Evolutionary conservation across 768 basidiomycete genomes (phyloP), one percentile per base, ranked within the genome.

Genomic region (Auricularia heimuer): DNA sequence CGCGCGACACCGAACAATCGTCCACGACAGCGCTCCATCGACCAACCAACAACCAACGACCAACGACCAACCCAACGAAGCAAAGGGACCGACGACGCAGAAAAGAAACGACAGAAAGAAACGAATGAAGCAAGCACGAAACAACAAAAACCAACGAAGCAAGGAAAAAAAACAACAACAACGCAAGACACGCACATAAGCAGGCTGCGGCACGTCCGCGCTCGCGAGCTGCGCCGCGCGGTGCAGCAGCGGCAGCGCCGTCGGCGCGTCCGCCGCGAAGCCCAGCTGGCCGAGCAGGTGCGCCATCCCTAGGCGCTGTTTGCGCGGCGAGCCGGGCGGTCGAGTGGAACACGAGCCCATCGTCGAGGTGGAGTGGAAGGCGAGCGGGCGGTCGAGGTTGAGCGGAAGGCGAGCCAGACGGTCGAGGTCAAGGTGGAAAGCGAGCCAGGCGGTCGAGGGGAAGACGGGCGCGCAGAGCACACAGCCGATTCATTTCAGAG

Each of bases 231-330:
- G 83, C 0, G 94, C 94, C 0, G 96, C 91, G 36, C 83, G 84
- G 61, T 86, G 82, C 18, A 98, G 83, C 54, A 93, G 80, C 0
- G 88, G 83, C 2, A 96, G 73, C 0, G 90, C 95, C 2, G 74
- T 71, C 11, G 81, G 73, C 0, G 82, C 81, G 62, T 83, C 80
- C 3, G 81, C 69, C 1, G 80, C 75, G 11, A 92, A 78, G 10
- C 82, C 82, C 21, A 98, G 86, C 72, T 98, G 96, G 37, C 92
- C 94, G 70, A 94, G 82, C 8, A 98, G 78, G 71, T 94, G 81
- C 0, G 94, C 95, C 88, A 96, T 95, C 1, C 93, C 95, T 78
- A 98, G 82, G 0, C 95, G 87, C 90, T 94, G 67, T 63, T 42
- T 67, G 33, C 24, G 14, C 33, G 39, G 61, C 70, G 54, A 16